phyloP scores from a whole-genome alignment of 2,329 filamentous ascomycete species.

The Colletotrichum siamense region DNA sequence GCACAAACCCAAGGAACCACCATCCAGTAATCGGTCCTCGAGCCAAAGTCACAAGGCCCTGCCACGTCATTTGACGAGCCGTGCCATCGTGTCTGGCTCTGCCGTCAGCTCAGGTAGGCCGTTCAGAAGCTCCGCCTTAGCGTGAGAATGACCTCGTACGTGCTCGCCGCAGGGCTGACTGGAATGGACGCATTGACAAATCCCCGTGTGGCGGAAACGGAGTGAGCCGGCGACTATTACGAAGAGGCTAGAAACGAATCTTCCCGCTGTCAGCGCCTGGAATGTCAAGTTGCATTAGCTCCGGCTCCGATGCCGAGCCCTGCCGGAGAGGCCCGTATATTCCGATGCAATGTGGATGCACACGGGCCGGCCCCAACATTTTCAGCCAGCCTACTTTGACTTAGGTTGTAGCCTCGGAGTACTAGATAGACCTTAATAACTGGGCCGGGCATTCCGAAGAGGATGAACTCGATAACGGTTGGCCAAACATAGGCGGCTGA shows the following conservation, averaged over 20 bases:
- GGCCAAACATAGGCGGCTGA: neutral
- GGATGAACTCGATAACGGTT: neutral
- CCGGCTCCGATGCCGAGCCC: neutral
- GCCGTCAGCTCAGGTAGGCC: neutral
- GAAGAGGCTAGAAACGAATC: neutral
- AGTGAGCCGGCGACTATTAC: neutral
- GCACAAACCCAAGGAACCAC: neutral
- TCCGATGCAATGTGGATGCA: neutral
- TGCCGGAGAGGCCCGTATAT: neutral
- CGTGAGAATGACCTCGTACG: neutral
- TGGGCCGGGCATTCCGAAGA: neutral
- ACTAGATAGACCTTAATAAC: neutral
- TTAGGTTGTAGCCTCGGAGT: neutral
- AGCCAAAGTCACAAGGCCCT: neutral
- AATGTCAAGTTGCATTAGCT: neutral
- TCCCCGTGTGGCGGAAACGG: neutral
- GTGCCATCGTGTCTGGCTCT: neutral
- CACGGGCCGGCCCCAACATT: neutral
- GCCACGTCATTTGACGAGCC: slow-evolving; percentile 9
- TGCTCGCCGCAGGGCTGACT: neutral
- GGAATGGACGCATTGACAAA: neutral
- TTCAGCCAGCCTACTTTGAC: neutral
- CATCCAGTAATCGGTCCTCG: neutral
- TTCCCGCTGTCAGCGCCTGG: neutral
- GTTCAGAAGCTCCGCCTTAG: neutral